A percentile compares a stretch with the other conserved stretches of the same genome.
Evolutionary conservation across 768 basidiomycete genomes (phyloP).

Genomic region (Boletus pseudopeckii): DNA sequence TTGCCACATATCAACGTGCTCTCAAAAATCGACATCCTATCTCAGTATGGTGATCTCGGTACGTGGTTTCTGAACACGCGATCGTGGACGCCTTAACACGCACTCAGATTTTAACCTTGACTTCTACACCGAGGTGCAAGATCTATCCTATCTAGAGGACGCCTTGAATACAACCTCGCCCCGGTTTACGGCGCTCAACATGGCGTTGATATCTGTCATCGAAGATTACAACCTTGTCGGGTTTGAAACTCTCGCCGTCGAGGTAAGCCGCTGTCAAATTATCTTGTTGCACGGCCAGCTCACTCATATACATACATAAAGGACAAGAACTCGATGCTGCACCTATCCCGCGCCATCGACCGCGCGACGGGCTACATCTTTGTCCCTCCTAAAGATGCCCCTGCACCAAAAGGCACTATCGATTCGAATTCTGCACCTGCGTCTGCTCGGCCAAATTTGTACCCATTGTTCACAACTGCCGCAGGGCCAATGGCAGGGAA

Average conservation of each 20-base stretch:
- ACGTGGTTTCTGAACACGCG: conserved; percentile 19
- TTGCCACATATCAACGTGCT: conserved; percentile 98
- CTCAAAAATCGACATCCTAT: conserved; percentile 91
- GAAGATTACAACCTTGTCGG: conserved; percentile 92
- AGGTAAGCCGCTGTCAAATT: conserved; percentile 47
- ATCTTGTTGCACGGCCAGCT: not conserved
- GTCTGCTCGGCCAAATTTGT: conserved; percentile 57
- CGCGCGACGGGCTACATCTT: conserved; percentile 92
- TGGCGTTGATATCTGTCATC: conserved; percentile 87
- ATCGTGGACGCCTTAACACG: conserved; percentile 1
- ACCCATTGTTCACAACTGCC: conserved; percentile 65
- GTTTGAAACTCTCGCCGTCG: conserved; percentile 96
- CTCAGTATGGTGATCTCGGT: conserved; percentile 91
- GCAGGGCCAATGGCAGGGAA: conserved; percentile 50
- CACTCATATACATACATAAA: conserved; percentile 27
- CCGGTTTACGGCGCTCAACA: conserved; percentile 75
- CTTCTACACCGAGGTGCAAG: conserved; percentile 98
- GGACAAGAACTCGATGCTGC: conserved; percentile 95
- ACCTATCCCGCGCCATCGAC: conserved; percentile 80
- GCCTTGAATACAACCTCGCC: conserved; percentile 62
- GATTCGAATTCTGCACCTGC: conserved; percentile 32
- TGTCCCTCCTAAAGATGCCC: conserved; percentile 49
- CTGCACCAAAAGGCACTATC: conserved; percentile 32
- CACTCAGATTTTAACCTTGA: conserved; percentile 89
- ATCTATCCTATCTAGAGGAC: conserved; percentile 83